Conservation (phyloP, 2,329 filamentous ascomycete genomes). For the Penicillium glabrum region DNA sequence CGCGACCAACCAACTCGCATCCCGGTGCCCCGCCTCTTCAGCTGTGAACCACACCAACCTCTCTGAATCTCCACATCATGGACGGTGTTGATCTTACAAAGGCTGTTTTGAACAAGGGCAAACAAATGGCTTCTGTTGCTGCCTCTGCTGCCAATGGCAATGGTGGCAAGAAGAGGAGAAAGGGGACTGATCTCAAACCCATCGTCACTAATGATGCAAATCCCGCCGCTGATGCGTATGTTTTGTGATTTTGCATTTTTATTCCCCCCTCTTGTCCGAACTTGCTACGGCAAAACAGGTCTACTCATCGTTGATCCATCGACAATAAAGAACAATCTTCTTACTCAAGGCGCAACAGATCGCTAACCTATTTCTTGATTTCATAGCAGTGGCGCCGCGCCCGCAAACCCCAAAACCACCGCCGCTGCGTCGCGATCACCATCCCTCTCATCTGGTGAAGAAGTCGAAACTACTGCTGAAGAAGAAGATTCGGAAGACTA, state of each 20-base stretch:
- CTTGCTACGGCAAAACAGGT: not conserved
- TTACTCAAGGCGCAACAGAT: not conserved
- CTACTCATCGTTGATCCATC: not conserved
- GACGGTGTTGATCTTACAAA: constrained; percentile 65
- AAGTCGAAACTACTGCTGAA: constrained; percentile 89
- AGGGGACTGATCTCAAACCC: constrained; percentile 63
- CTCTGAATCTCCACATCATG: constrained; percentile 47
- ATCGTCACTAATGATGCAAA: constrained; percentile 64
- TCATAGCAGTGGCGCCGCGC: constrained; percentile 30
- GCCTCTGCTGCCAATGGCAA: constrained; percentile 53
- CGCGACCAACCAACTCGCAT: constrained; percentile 20
- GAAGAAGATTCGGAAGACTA: constrained; percentile 99
- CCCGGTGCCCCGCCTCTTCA: constrained; percentile 24
- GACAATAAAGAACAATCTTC: not conserved
- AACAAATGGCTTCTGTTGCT: constrained; percentile 58
- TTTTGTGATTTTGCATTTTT: constrained; percentile 10
- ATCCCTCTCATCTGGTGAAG: constrained; percentile 75
- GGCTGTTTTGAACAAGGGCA: constrained; percentile 65
- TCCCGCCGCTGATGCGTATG: constrained; percentile 48
- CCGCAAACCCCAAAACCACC: constrained; percentile 27
- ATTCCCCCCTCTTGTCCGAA: not conserved
- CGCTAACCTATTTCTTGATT: constrained; percentile 1
- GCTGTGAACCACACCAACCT: constrained; percentile 3
- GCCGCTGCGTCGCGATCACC: constrained; percentile 69
- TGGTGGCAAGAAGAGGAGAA: constrained; percentile 64